These are phyloP conservation scores for Castanospermum australe DNA, from an alignment of 306 rosid genomes.

Conservation along the genomic window DNA sequence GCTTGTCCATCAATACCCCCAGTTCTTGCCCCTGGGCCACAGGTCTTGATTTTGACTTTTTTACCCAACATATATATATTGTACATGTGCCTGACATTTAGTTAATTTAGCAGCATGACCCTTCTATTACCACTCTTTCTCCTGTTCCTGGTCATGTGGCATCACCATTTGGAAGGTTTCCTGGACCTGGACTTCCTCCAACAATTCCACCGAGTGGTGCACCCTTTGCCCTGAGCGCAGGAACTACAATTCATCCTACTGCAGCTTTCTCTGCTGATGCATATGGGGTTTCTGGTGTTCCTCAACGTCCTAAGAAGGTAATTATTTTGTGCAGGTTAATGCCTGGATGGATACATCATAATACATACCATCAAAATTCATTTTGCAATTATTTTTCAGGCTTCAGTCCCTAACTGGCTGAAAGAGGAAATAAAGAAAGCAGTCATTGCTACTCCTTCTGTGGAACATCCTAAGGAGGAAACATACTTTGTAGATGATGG, in stretches of 20 bases:
- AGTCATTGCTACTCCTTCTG: conserved; percentile 67
- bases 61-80: too few species aligned
- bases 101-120: conserved; percentile 69
- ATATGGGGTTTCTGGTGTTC: conserved; percentile 68
- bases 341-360: conserved; percentile 28
- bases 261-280: conserved; percentile 72
- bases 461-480: conserved; percentile 73
- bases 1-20: conserved; percentile 67
- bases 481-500: conserved; percentile 44
- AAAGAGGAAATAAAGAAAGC: conserved; percentile 93
- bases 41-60: conserved; percentile 53
- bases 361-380: conserved; percentile 16
- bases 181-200: conserved; percentile 67
- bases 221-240: conserved; percentile 60
- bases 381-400: conserved; percentile 52
- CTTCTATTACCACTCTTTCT: conserved; percentile 58
- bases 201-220: conserved; percentile 60
- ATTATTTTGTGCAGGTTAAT: conserved; percentile 14
- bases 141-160: conserved; percentile 69
- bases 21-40: conserved; percentile 67
- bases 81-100: conserved; percentile 37
- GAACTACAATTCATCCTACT: conserved; percentile 59
- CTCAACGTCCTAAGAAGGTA: conserved; percentile 98
- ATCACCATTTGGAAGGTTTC: conserved; percentile 79
- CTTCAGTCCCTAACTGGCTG: conserved; percentile 96